Conservation (phyloP, 345 rosid genomes). For the Citrus maxima region DNA sequence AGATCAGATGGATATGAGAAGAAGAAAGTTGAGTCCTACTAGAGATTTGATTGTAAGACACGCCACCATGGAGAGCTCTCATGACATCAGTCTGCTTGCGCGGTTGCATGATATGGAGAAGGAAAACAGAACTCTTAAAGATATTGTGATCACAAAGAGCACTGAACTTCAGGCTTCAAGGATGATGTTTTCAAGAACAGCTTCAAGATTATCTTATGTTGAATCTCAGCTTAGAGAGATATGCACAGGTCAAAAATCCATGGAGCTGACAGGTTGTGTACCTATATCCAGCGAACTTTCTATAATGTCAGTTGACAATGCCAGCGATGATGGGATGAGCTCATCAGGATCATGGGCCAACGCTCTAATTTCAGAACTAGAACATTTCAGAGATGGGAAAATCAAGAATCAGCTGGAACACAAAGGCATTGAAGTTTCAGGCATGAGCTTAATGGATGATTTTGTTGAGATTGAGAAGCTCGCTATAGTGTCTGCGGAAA, state of each 20-base stretch:
- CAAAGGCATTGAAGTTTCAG: slow-evolving; percentile 34
- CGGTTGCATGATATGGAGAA: slow-evolving; percentile 54
- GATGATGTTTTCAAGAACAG: slow-evolving; percentile 44
- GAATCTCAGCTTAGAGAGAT: slow-evolving; percentile 34
- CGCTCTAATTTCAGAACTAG: slow-evolving; percentile 50
- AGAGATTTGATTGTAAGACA: slow-evolving; percentile 54
- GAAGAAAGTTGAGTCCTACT: slow-evolving; percentile 36
- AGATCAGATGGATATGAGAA: slow-evolving; percentile 34
- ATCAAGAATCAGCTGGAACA: slow-evolving; percentile 21
- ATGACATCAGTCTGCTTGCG: slow-evolving; percentile 49
- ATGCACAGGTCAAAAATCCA: slow-evolving; percentile 25
- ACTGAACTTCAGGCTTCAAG: slow-evolving; percentile 51
- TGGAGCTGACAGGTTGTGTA: slow-evolving; percentile 31
- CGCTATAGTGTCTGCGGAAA: slow-evolving; percentile 59
- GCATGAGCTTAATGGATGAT: slow-evolving; percentile 69
- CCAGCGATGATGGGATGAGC: slow-evolving; percentile 44
- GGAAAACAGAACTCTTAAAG: slow-evolving; percentile 76
- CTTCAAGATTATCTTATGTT: slow-evolving; percentile 44
- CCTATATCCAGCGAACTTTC: slow-evolving; percentile 28
- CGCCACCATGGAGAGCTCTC: slow-evolving; percentile 16
- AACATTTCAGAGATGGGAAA: slow-evolving; percentile 39
- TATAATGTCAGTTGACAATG: slow-evolving; percentile 28
- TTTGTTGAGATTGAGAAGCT: slow-evolving; percentile 80
- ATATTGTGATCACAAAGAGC: slow-evolving; percentile 52
- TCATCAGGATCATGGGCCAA: slow-evolving; percentile 66